These are phyloP conservation scores for Sphagnum magellanicum DNA, from an alignment of 228 moss, liverwort and hornwort genomes.

Conservation along the genomic window DNA sequence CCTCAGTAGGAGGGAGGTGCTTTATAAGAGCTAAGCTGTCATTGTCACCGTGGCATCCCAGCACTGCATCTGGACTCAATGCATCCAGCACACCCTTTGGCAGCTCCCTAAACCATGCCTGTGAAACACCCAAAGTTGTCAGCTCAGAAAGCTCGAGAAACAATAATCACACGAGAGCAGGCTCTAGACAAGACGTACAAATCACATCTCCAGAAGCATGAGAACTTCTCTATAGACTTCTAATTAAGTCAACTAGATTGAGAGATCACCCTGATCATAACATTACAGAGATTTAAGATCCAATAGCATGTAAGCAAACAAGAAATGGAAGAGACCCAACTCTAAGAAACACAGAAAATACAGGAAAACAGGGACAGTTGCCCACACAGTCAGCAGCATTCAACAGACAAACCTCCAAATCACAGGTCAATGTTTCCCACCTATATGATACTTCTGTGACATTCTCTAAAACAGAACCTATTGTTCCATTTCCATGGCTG, in stretches of 20 bases:
- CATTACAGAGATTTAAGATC: no score
- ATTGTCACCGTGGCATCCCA: conserved; percentile 90
- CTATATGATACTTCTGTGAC: background rate
- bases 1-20: conserved; percentile 78
- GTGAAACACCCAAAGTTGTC: conserved; percentile 4
- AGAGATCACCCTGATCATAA: no score
- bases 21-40: conserved; percentile 84
- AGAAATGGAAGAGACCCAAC: no score
- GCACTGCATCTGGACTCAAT: conserved; percentile 89
- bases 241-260: no score
- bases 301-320: no score
- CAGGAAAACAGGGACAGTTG: no score
- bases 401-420: no score
- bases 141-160: background rate
- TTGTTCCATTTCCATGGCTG: background rate
- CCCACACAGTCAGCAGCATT: no score
- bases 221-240: background rate
- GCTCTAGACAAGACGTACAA: background rate
- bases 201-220: background rate
- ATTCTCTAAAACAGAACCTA: background rate
- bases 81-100: conserved; percentile 88
- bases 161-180: background rate
- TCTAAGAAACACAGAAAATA: no score
- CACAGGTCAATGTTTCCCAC: background rate
- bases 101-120: conserved; percentile 98